phyloP scores from a whole-genome alignment of 1,284 basidiomycete genomes.

The Sphagnurus paluster region DNA sequence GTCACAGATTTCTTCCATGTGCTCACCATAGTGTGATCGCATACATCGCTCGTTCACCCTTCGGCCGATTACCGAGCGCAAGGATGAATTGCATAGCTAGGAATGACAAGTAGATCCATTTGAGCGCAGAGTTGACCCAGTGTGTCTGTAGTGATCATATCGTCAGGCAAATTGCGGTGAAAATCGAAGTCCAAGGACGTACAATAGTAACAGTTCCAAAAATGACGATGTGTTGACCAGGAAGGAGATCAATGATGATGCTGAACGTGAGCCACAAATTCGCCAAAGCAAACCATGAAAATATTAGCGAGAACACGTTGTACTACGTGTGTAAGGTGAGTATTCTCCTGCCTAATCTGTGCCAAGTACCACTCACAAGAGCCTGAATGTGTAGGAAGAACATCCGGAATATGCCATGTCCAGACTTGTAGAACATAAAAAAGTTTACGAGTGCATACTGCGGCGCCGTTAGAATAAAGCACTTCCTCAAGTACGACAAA shows the following conservation, averaged over 20 bases:
- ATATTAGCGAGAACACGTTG: slow-evolving; percentile 77
- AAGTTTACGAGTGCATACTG: slow-evolving; percentile 95
- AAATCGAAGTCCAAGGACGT: slow-evolving; percentile 27
- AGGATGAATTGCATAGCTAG: slow-evolving; percentile 88
- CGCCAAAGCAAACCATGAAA: slow-evolving; percentile 91
- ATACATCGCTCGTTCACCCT: slow-evolving; percentile 88
- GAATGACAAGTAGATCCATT: slow-evolving; percentile 89
- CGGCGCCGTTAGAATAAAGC: not conserved
- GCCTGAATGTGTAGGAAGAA: slow-evolving; percentile 96
- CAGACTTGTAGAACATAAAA: slow-evolving; percentile 85
- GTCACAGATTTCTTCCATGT: too few species aligned
- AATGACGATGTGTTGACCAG: slow-evolving; percentile 59
- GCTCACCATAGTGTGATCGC: slow-evolving; percentile 72
- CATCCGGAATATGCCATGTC: slow-evolving; percentile 85
- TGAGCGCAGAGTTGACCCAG: slow-evolving; percentile 83
- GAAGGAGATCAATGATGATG: slow-evolving; percentile 92
- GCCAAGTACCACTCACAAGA: slow-evolving; percentile 54
- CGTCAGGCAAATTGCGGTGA: too few species aligned
- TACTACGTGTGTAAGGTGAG: slow-evolving; percentile 46
- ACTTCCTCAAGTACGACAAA: too few species aligned
- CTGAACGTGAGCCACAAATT: slow-evolving; percentile 96
- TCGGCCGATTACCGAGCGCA: slow-evolving; percentile 95
- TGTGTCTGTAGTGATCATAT: slow-evolving; percentile 71
- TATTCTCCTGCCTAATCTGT: not conserved
- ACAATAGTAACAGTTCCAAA: slow-evolving; percentile 72